Evolutionary conservation across 805 yeast species (phyloP).

Genomic region (Ogataea haglerorum): DNA sequence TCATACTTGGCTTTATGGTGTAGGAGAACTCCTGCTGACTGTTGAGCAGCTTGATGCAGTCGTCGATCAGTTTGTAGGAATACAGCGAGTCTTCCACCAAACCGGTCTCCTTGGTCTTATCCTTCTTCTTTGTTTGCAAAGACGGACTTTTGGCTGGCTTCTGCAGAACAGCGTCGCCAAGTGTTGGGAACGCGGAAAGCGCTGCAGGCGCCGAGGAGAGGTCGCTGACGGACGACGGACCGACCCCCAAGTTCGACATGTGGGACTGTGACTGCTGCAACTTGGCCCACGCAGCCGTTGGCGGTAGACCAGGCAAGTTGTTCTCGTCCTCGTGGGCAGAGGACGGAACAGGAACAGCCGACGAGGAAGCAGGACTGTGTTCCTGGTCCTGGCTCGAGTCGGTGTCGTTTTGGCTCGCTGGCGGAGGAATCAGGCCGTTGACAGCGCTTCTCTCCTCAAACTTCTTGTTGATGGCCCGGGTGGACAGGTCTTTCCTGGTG

Average conservation of each 20-base stretch:
- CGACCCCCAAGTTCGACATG: slow-evolving; percentile 17
- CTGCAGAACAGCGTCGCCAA: slow-evolving; percentile 23
- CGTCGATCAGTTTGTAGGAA: slow-evolving; percentile 27
- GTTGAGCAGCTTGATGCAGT: slow-evolving; percentile 27
- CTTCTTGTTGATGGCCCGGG: slow-evolving; percentile 66
- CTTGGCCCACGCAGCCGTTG: slow-evolving; percentile 66
- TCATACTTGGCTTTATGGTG: slow-evolving; percentile 25
- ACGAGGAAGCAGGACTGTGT: slow-evolving; percentile 9
- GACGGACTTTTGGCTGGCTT: slow-evolving; percentile 17
- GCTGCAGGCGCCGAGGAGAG: slow-evolving; percentile 8
- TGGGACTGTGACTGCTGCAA: slow-evolving; percentile 25
- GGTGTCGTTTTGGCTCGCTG: slow-evolving; percentile 7
- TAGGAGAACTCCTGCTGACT: slow-evolving; percentile 22
- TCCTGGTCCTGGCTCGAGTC: slow-evolving; percentile 4
- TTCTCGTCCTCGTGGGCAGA: slow-evolving; percentile 16
- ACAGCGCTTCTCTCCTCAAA: slow-evolving; percentile 34
- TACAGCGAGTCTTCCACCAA: slow-evolving; percentile 22
- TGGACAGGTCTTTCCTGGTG: slow-evolving; percentile 82
- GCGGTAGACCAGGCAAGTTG: slow-evolving; percentile 47
- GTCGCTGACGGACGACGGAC: slow-evolving; percentile 9
- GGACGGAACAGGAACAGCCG: slow-evolving; percentile 1
- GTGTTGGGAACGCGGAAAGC: slow-evolving; percentile 32
- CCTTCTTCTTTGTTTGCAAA: slow-evolving; percentile 23
- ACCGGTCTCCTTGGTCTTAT: slow-evolving; percentile 26
- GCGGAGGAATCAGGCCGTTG: slow-evolving; percentile 33